Conservation (phyloP, 257 asterid genomes). For the Capsicum pubescens region DNA sequence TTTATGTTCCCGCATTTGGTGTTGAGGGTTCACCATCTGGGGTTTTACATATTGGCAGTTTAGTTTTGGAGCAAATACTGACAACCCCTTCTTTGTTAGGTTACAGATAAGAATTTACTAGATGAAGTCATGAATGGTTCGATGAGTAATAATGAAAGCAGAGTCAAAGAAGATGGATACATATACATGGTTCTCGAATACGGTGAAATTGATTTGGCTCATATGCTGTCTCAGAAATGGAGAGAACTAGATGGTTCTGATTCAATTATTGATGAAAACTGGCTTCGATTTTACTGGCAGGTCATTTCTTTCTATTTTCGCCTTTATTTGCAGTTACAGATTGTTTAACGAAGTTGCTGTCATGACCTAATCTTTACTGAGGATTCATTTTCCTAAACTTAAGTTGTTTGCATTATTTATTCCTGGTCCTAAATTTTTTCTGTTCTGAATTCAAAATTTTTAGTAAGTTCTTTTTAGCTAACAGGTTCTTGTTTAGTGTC, state of each 20-base stretch:
- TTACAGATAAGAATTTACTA: constrained; percentile 85
- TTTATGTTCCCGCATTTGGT: background rate
- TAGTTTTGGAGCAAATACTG: constrained; percentile 31
- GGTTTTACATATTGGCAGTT: background rate
- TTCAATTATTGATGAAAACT: constrained; percentile 82
- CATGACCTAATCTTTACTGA: background rate
- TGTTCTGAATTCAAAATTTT: background rate
- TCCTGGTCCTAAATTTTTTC: background rate
- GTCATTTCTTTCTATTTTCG: constrained; percentile 39
- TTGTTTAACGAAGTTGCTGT: background rate
- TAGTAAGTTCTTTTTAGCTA: background rate
- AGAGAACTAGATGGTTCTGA: constrained; percentile 69
- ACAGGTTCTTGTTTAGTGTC: background rate
- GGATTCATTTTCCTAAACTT: background rate
- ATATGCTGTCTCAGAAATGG: constrained; percentile 97
- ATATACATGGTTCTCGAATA: constrained; percentile 97
- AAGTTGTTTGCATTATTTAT: background rate
- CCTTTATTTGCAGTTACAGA: background rate
- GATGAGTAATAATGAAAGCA: constrained; percentile 74
- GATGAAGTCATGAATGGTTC: constrained; percentile 86
- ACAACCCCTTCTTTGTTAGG: constrained; percentile 55
- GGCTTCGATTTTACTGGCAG: constrained; percentile 99
- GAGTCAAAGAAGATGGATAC: constrained; percentile 84
- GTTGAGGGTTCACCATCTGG: constrained; percentile 17
- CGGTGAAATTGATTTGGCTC: constrained; percentile 98